Conservation (phyloP, 305 asterid species). For the Rubia tinctorum region DNA sequence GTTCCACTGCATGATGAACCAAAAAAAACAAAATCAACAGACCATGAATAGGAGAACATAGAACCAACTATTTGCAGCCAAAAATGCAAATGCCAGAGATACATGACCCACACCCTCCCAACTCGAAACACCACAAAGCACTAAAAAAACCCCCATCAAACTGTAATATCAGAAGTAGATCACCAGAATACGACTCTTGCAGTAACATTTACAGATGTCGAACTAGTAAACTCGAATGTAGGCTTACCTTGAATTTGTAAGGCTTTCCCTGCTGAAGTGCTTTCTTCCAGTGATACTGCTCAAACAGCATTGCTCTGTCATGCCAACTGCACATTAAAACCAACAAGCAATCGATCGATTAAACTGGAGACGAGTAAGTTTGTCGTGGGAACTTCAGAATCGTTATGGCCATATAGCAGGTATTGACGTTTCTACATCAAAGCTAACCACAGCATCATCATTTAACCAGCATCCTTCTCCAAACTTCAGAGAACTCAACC, state of each 20-base stretch:
- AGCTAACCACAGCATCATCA: neutral
- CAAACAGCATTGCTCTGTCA: conserved; percentile 85
- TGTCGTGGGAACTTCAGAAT: neutral
- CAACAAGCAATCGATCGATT: neutral
- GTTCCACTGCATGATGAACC: conserved; percentile 67
- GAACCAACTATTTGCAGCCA: neutral
- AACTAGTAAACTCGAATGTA: neutral
- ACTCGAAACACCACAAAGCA: neutral
- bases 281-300: conserved; percentile 93
- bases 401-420: neutral
- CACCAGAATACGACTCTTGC: neutral
- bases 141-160: too few species aligned
- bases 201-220: too few species aligned
- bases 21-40: neutral
- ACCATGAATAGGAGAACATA: neutral
- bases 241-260: conserved; percentile 65
- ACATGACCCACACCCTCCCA: neutral
- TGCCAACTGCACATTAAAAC: conserved; percentile 62
- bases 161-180: neutral
- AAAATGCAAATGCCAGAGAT: neutral
- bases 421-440: neutral
- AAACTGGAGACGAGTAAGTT: neutral
- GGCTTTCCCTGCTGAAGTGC: conserved; percentile 64
- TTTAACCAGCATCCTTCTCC: neutral
- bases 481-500: neutral